These are phyloP conservation scores for Medicago truncatula DNA, from an alignment of 306 rosid genomes.

Conservation along the genomic window DNA sequence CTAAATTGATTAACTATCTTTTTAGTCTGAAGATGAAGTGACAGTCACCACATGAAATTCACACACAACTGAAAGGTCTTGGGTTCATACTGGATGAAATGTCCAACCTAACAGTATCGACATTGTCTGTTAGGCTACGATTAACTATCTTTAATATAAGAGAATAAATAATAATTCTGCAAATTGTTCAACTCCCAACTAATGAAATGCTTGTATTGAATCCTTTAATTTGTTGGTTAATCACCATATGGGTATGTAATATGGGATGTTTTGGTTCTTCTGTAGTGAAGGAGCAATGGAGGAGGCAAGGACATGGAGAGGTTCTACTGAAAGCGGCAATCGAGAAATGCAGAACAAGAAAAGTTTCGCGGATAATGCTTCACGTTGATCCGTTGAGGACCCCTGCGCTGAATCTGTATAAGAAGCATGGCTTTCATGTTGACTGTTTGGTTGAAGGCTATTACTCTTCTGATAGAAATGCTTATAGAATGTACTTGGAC, in stretches of 20 bases:
- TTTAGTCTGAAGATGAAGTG: too few relatives aligned
- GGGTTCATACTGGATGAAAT: too few relatives aligned
- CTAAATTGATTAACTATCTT: too few relatives aligned
- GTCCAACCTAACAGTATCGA: too few relatives aligned
- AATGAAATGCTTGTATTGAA: slow-evolving; percentile 22
- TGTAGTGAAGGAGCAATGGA: slow-evolving; percentile 76
- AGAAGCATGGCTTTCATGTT: slow-evolving; percentile 78
- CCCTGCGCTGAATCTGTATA: slow-evolving; percentile 76
- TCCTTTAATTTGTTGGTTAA: slow-evolving; percentile 16
- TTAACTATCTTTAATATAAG: too few relatives aligned
- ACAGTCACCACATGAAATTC: too few relatives aligned
- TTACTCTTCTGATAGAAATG: slow-evolving; percentile 78
- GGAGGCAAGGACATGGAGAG: slow-evolving; percentile 87
- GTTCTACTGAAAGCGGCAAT: slow-evolving; percentile 77
- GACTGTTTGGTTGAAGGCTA: slow-evolving; percentile 69
- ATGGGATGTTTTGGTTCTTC: slow-evolving; percentile 13
- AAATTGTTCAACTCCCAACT: too few relatives aligned
- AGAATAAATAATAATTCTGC: too few relatives aligned
- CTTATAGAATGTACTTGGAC: slow-evolving; percentile 84
- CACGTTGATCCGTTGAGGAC: slow-evolving; percentile 83
- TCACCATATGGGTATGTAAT: slow-evolving; percentile 19
- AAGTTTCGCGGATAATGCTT: slow-evolving; percentile 71
- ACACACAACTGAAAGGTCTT: too few relatives aligned
- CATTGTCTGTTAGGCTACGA: too few relatives aligned
- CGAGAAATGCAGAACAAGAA: slow-evolving; percentile 71